Evolutionary conservation across 2,329 filamentous ascomycete species (phyloP), one percentile per base, ranked within the genome.

Genomic region (Scytalidium lignicola): DNA sequence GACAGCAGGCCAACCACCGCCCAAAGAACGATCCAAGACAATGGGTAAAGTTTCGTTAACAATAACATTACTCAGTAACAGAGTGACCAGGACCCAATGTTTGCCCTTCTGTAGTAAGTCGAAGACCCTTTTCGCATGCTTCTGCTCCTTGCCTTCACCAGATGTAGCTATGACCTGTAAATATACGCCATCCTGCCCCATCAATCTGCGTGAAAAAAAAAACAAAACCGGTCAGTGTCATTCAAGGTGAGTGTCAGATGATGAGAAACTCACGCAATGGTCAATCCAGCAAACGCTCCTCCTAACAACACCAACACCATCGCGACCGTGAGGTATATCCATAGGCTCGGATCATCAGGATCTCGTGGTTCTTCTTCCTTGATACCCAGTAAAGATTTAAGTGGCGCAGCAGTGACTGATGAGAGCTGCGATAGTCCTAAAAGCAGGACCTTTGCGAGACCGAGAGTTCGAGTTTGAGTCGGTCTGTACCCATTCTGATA

Each of bases 31-130:
- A 69, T 99, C 93, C 46, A 99, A 79, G 10, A 99, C 89, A 54
- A 99, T 96, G 22, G 93, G 93, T 13, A 96, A 75, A 2, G 92
- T 95, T 71, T 97, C 93, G 68, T 99, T 97, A 57, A 95, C 95
- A 61, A 99, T 95, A 64, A 99, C 93, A 67, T 99, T 99, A 67
- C 90, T 90, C 49, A 99, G 75, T 7, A 99, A 79, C 21, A 99
- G 73, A 2, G 93, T 97, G 47, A 99, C 93, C 50, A 99, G 75
- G 18, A 99, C 92, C 93, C 93, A 99, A 69, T 99, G 93, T 68
- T 99, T 99, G 61, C 93, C 93, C 60, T 81, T 86, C 56, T 89
- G 83, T 49, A 99, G 72, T 22, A 99, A 74, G 41, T 82, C 77
- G 58, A 93, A 77, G 10, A 99, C 93, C 55, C 82, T 85, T 49